Evolutionary conservation across 768 basidiomycete genomes (phyloP), one percentile per base, ranked within the genome.

Genomic region (Termitomyces sp.): DNA sequence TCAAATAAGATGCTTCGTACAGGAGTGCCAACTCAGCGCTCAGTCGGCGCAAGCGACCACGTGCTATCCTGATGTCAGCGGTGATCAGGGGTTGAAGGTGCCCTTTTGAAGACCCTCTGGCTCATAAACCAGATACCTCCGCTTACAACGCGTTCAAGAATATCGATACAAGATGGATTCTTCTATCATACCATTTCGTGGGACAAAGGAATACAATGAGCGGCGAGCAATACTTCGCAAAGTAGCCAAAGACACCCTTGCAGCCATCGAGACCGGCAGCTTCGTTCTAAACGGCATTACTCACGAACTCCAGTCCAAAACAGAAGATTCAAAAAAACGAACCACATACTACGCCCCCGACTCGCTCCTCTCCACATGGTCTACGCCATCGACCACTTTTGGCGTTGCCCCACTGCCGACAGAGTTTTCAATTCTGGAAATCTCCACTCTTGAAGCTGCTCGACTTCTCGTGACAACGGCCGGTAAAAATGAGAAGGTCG

Each of bases 371-470:
- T 77, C 80, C 4, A 60, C 69, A 32, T 88, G 86, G 86, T 60
- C 67, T 16, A 60, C 55, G 61, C 63, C 27, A 81, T 29, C 27
- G 75, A 81, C 17, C 81, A 83, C 23, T 83, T 83, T 43, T 21
- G 40, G 14, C 10, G 21, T 21, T 7, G 53, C 59, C 16, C 9
- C 27, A 23, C 57, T n/a, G n/a, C n/a, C 19, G 11, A 68, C 69
- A 12, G 67, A 79, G 38, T 69, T 84, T 21, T 79, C 80, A 10
- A 67, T 88, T 41, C 69, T 82, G 9, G 82, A 89, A 65, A 78
- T 83, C 7, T 84, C 87, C 11, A 87, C 88, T 0, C 75, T 89
- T 23, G 79, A 82, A 27, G 87, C 82, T 17, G 82, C 84, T 14
- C 78, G 80, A n/a, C 63, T 72, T 54, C 73, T 65, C 64, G 69